These are phyloP conservation scores for Blastobotrys americana DNA, from an alignment of 805 yeast species.

Conservation along the genomic window DNA sequence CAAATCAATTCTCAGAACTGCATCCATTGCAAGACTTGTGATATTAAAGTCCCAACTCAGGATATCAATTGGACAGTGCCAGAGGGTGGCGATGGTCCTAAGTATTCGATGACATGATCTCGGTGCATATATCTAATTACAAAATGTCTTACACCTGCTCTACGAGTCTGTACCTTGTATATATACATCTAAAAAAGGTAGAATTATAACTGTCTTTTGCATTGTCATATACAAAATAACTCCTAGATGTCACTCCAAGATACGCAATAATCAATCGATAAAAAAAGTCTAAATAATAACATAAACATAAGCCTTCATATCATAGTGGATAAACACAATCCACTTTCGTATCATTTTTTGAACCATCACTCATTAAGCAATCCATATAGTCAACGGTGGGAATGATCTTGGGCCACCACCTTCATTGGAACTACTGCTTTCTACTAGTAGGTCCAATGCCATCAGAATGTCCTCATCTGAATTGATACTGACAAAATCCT, in stretches of 20 bases:
- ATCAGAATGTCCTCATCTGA: constrained; percentile 83
- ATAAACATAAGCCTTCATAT: not conserved
- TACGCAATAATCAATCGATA: no score
- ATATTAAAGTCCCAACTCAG: constrained; percentile 91
- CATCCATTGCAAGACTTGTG: constrained; percentile 97
- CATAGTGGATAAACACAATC: no score
- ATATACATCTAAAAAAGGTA: no score
- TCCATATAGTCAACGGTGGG: constrained; percentile 18
- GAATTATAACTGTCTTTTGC: no score
- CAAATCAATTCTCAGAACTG: constrained; percentile 96
- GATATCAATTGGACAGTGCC: constrained; percentile 97
- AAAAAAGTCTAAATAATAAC: no score
- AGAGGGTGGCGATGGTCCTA: constrained; percentile 98
- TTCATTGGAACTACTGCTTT: constrained; percentile 9
- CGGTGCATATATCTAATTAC: not conserved
- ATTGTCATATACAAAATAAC: no score
- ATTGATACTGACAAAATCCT: constrained; percentile 79
- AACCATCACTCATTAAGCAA: constrained; percentile 14
- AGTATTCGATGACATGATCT: constrained; percentile 69
- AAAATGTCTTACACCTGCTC: not conserved
- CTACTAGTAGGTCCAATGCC: constrained; percentile 50
- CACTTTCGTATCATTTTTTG: no score
- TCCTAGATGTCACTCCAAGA: no score
- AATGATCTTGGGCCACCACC: constrained; percentile 2
- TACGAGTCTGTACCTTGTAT: no score